A percentile compares a stretch with the other conserved stretches of the same genome.
Conservation (phyloP, 768 basidiomycete genomes). For the Tulasnella sp. region DNA sequence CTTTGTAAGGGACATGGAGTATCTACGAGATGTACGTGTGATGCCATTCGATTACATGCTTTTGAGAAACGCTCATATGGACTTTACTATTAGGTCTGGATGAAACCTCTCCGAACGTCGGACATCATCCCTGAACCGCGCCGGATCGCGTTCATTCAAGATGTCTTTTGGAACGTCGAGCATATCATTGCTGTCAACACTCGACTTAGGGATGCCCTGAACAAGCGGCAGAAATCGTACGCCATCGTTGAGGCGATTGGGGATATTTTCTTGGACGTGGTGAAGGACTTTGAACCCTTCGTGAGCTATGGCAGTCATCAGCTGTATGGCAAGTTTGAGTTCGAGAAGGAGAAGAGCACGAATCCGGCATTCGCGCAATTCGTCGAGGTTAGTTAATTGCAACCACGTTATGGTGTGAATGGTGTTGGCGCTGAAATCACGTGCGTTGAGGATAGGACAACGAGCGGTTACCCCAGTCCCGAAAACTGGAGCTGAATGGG, state of each 20-base stretch:
- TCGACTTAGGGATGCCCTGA: conserved; percentile 83
- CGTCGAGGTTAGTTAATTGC: conserved; percentile 64
- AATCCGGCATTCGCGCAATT: conserved; percentile 91
- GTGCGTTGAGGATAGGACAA: conserved; percentile 46
- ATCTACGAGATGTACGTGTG: conserved; percentile 75
- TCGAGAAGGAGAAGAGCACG: conserved; percentile 93
- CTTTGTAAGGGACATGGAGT: conserved; percentile 97
- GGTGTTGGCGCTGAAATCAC: not conserved
- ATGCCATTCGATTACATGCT: not conserved
- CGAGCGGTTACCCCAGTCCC: conserved; percentile 86
- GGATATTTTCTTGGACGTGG: conserved; percentile 78
- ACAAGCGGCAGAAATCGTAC: conserved; percentile 89
- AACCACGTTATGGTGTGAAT: not conserved
- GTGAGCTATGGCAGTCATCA: conserved; percentile 95
- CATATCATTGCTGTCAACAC: conserved; percentile 90
- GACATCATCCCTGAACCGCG: conserved; percentile 68
- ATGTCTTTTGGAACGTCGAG: conserved; percentile 96
- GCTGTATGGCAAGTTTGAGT: conserved; percentile 96
- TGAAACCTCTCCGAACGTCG: conserved; percentile 67
- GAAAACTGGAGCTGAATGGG: conserved; percentile 94
- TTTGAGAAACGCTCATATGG: not conserved
- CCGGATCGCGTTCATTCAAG: conserved; percentile 75
- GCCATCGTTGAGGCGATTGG: conserved; percentile 88
- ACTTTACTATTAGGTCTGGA: conserved; percentile 55
- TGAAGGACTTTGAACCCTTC: conserved; percentile 84